Evolutionary conservation across 495 filamentous ascomycete genomes (phyloP).

Genomic region (Viridothelium virens): DNA sequence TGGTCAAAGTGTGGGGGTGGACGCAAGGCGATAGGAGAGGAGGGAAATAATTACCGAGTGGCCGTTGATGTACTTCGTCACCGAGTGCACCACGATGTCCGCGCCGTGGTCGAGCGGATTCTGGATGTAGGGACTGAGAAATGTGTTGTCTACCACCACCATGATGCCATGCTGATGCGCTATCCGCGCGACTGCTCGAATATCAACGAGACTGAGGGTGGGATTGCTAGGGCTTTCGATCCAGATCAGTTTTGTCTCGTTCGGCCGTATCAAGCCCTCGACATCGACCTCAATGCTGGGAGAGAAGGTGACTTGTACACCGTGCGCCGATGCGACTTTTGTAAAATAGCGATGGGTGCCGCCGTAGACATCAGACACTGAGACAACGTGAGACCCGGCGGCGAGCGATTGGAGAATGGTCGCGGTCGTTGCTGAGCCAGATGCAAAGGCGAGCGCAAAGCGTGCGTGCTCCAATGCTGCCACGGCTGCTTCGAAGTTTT

Average conservation of each 20-base stretch:
- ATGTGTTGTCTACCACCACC: conserved; percentile 98
- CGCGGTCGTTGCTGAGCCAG: conserved; percentile 89
- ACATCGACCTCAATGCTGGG: conserved; percentile 83
- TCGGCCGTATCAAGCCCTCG: conserved; percentile 66
- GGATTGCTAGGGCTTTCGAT: conserved; percentile 95
- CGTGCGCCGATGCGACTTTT: conserved; percentile 89
- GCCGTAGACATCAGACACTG: conserved; percentile 94
- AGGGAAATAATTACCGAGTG: conserved; percentile 61
- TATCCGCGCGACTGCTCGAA: conserved; percentile 67
- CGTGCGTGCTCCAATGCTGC: conserved; percentile 88
- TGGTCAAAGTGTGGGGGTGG: conserved; percentile 84
- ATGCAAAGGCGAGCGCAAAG: conserved; percentile 90
- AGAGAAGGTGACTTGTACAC: conserved; percentile 89
- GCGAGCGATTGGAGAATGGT: conserved; percentile 88
- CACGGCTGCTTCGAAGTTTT: conserved; percentile 86
- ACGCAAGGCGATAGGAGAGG: conserved; percentile 66
- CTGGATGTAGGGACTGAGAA: conserved; percentile 91
- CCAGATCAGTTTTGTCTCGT: conserved; percentile 89
- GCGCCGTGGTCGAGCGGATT: conserved; percentile 92
- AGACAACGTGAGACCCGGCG: conserved; percentile 85
- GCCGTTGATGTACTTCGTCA: conserved; percentile 99
- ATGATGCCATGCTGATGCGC: conserved; percentile 84
- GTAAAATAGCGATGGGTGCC: conserved; percentile 99
- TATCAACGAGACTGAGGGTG: conserved; percentile 85
- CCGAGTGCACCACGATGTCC: conserved; percentile 96